Percentiles rank a stretch among this genome's conserved stretches.
Evolutionary conservation across 106 monocot species (phyloP).

Genomic region (Dendrobium officinale): DNA sequence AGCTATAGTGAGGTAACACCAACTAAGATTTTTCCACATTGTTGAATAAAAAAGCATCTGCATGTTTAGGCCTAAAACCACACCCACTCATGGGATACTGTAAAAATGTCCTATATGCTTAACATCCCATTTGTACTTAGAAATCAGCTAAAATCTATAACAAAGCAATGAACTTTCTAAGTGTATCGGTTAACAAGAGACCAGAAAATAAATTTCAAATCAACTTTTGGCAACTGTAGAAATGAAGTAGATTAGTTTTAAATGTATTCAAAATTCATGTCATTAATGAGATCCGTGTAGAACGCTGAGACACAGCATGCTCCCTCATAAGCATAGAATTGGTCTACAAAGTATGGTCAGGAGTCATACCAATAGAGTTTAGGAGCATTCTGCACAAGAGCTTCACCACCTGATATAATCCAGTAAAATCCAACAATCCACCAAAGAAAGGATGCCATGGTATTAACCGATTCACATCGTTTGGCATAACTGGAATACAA

Average conservation of each 20-base stretch:
- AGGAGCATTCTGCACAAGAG: conserved; percentile 63
- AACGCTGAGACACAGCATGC: neutral
- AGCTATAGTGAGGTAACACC: too few species aligned
- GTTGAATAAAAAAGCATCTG: too few species aligned
- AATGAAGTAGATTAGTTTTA: neutral
- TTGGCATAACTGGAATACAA: conserved; percentile 43
- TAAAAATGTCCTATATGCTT: too few species aligned
- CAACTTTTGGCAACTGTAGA: neutral
- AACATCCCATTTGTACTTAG: too few species aligned
- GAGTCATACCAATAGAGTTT: conserved; percentile 65
- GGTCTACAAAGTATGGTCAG: neutral
- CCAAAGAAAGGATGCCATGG: conserved; percentile 70
- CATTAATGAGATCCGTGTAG: neutral
- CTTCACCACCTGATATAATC: conserved; percentile 76
- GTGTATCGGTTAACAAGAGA: neutral
- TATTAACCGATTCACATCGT: conserved; percentile 81
- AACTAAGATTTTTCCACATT: too few species aligned
- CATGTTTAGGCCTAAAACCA: too few species aligned
- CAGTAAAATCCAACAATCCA: conserved; percentile 92
- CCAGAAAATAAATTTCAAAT: neutral
- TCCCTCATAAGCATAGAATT: neutral
- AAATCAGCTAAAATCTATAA: neutral
- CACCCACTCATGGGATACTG: too few species aligned
- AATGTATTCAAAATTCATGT: neutral
- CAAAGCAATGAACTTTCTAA: neutral